phyloP scores from a whole-genome alignment of 2,329 filamentous ascomycete species.

The Colletotrichum caudatum region DNA sequence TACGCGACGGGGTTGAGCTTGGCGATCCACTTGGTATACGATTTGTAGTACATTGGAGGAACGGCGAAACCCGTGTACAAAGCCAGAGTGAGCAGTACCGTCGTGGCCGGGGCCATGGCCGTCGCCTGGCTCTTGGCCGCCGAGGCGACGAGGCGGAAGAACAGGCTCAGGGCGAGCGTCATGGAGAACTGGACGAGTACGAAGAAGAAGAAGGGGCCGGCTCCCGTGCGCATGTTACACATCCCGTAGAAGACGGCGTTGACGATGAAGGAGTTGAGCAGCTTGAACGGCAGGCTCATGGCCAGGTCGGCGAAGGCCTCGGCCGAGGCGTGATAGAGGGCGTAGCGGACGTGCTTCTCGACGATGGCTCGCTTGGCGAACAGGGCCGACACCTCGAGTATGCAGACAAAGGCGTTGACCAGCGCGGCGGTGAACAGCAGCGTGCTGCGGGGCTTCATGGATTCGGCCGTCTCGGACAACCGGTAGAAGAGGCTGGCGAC shows the following conservation, averaged over 20 bases:
- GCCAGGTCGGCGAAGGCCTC: conserved; percentile 56
- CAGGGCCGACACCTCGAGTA: conserved; percentile 50
- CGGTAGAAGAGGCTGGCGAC: conserved; percentile 76
- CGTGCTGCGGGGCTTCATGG: conserved; percentile 63
- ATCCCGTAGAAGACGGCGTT: conserved; percentile 54
- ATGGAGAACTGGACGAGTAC: conserved; percentile 70
- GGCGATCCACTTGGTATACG: conserved; percentile 33
- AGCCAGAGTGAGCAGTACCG: conserved; percentile 26
- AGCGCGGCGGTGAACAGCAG: conserved; percentile 53
- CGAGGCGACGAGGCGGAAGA: conserved; percentile 76
- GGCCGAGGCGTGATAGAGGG: conserved; percentile 49
- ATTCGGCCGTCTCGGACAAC: conserved; percentile 63
- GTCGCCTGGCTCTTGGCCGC: conserved; percentile 62
- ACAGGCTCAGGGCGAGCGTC: conserved; percentile 70
- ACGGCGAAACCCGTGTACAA: conserved; percentile 38
- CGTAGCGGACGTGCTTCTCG: conserved; percentile 50
- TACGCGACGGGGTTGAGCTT: conserved; percentile 35
- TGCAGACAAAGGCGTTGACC: conserved; percentile 59
- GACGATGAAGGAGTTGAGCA: conserved; percentile 66
- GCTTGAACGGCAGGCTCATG: conserved; percentile 58
- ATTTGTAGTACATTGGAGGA: conserved; percentile 28
- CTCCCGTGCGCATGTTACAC: conserved; percentile 46
- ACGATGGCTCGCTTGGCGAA: conserved; percentile 50
- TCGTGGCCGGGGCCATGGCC: conserved; percentile 32
- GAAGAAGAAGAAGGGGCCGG: conserved; percentile 69